A percentile compares a stretch with the other conserved stretches of the same genome.
Conservation (phyloP, 2,329 filamentous ascomycete genomes). For the Seiridium unicorne region DNA sequence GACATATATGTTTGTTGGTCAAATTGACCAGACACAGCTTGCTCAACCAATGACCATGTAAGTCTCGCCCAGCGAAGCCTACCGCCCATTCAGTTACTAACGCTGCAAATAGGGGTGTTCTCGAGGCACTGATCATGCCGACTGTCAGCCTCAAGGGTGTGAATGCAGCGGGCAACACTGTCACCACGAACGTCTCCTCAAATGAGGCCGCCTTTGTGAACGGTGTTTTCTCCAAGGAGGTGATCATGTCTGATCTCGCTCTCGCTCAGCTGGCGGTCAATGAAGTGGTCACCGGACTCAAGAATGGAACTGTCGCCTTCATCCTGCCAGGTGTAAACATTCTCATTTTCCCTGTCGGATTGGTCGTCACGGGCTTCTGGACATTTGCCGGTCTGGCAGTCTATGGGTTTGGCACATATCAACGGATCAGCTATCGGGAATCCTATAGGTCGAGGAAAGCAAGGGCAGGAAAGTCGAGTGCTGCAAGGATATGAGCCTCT, state of each 20-base stretch:
- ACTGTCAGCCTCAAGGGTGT: conserved; percentile 64
- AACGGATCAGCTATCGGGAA: conserved; percentile 65
- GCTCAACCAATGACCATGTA: conserved; percentile 58
- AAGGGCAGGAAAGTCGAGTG: conserved; percentile 31
- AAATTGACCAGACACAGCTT: conserved; percentile 61
- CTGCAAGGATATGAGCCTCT: background rate
- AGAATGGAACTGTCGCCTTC: conserved; percentile 59
- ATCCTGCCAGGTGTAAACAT: conserved; percentile 67
- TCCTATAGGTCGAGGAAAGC: conserved; percentile 55
- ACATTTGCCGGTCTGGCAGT: conserved; percentile 52
- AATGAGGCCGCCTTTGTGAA: conserved; percentile 71
- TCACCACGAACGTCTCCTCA: conserved; percentile 65
- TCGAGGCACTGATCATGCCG: conserved; percentile 66
- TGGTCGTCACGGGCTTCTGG: conserved; percentile 67
- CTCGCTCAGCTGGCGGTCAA: conserved; percentile 50
- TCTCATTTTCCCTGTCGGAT: conserved; percentile 67
- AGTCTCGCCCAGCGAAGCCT: conserved; percentile 24
- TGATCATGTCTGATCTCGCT: conserved; percentile 49
- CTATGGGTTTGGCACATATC: conserved; percentile 64
- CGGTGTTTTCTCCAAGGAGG: conserved; percentile 64
- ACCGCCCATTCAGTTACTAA: background rate
- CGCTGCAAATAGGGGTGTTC: conserved; percentile 41
- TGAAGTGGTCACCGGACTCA: conserved; percentile 40
- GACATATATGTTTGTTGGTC: conserved; percentile 66
- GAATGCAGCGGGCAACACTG: conserved; percentile 45